phyloP scores from a whole-genome alignment of 1,139 yeast genomes.

The Wickerhamomyces sp. region DNA sequence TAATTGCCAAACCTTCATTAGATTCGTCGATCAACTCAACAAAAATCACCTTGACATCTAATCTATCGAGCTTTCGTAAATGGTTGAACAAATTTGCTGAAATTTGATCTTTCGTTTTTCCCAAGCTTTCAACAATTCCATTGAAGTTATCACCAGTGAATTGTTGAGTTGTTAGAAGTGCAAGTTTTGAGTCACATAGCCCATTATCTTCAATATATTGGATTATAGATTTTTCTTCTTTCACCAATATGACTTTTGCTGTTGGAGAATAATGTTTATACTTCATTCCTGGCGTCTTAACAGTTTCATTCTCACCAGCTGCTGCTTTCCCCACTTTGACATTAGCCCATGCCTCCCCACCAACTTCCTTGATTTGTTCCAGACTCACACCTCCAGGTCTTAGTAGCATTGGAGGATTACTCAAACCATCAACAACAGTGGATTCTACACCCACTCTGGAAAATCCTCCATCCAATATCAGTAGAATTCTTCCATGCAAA shows the following conservation, averaged over 20 bases:
- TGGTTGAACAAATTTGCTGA: conserved; percentile 69
- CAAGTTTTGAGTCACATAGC: conserved; percentile 21
- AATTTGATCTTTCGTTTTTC: conserved; percentile 55
- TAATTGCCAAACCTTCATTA: conserved; percentile 86
- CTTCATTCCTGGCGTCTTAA: conserved; percentile 96
- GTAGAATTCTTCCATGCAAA: conserved; percentile 73
- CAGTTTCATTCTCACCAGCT: conserved; percentile 65
- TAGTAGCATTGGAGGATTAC: conserved; percentile 76
- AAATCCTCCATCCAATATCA: conserved; percentile 85
- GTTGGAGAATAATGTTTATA: conserved; percentile 92
- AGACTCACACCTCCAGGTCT: conserved; percentile 92
- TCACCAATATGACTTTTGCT: conserved; percentile 75
- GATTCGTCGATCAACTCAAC: conserved; percentile 67
- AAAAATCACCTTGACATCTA: conserved; percentile 55
- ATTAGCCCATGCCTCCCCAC: conserved; percentile 64
- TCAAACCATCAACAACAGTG: conserved; percentile 88
- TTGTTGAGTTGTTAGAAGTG: conserved; percentile 27
- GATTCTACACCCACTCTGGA: conserved; percentile 92
- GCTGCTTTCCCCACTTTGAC: conserved; percentile 61
- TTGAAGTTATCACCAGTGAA: conserved; percentile 21
- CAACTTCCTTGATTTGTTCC: conserved; percentile 61
- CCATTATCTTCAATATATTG: conserved; percentile 12
- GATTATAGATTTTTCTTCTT: conserved; percentile 19
- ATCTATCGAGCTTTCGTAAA: conserved; percentile 70
- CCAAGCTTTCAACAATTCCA: conserved; percentile 45